Evolutionary conservation across 208 protist genomes (phyloP), one percentile per base, ranked within the genome.

Genomic region (Leishmania turanica): DNA sequence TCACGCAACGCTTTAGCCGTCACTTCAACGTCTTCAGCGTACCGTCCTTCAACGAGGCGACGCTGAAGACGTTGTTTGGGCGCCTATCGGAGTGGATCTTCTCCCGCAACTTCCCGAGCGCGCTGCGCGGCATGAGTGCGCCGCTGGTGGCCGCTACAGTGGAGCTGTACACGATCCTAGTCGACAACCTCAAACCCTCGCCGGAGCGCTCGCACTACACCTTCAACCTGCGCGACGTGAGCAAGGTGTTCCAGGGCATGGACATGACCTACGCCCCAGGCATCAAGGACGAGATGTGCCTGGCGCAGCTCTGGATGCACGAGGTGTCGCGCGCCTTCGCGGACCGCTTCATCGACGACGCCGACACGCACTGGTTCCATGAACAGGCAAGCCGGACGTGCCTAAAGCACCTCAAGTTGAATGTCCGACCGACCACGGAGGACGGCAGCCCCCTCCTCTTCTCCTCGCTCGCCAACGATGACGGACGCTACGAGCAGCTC

Each of bases 161-260:
- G 47, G 94, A 97, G 64, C 79, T 99, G 17, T 99, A 99, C 92
- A 92, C 95, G 76, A 95, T 87, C 1, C 91, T 99, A n/a, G 85
- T 94, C 34, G 83, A 92, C 34, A 97, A 98, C 42, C 88, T 99
- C 60, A 98, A 98, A 77, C 98, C 99, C 15, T 99, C 99, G 15
- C 99, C 99, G 40, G 89, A 98, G 85, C 99, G 99, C 89, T 99
- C 95, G 65, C 99, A 99, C 90, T 99, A 99, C 90, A 98, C 97
- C 27, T 99, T 99, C 90, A 99, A 99, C 86, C 80, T 99, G 80
- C 96, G 99, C 75, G 99, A 99, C 85, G 90, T 99, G 31, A 95
- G 97, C 65, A 98, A 98, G 80, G 96, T 95, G 42, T 98, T 98
- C 80, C 96, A 98, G 84, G 98, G 98, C 60, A 94, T 99, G 76